Evolutionary conservation across 306 rosid species (phyloP).

Genomic region (Sechiopsis laciniata): DNA sequence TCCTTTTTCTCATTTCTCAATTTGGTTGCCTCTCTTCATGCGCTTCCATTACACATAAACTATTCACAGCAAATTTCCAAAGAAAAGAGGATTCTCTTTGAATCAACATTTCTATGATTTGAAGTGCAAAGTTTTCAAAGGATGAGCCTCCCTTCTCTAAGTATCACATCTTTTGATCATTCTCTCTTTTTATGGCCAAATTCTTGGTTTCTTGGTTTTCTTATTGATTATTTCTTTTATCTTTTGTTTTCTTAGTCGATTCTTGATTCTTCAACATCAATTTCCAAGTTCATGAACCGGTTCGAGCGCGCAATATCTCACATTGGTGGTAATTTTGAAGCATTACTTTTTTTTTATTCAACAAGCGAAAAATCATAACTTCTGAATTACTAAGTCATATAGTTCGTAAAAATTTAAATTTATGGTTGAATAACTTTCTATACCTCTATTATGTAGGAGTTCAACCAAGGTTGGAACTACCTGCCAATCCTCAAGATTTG

Average conservation of each 20-base stretch:
- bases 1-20: neutral
- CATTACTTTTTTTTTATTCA: too few species aligned
- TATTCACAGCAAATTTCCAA: neutral
- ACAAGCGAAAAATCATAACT: too few species aligned
- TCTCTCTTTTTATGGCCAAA: slow-evolving; percentile 9
- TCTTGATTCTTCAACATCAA: slow-evolving; percentile 58
- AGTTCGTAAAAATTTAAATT: too few species aligned
- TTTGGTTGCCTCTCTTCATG: neutral
- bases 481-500: slow-evolving; percentile 70
- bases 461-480: slow-evolving; percentile 48
- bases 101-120: slow-evolving; percentile 69
- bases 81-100: slow-evolving; percentile 11
- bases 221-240: neutral
- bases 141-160: slow-evolving; percentile 71
- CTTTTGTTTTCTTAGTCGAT: slow-evolving; percentile 51
- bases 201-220: neutral
- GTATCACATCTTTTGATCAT: slow-evolving; percentile 61
- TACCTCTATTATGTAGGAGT: slow-evolving; percentile 40
- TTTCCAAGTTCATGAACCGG: slow-evolving; percentile 64
- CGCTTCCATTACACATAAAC: neutral
- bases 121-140: slow-evolving; percentile 68
- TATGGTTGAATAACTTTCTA: too few species aligned
- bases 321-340: slow-evolving; percentile 43
- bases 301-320: slow-evolving; percentile 71
- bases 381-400: too few species aligned